A percentile compares a stretch with the other conserved stretches of the same genome.
Conservation (phyloP, 345 rosid species). For the Nephelium lappaceum region DNA sequence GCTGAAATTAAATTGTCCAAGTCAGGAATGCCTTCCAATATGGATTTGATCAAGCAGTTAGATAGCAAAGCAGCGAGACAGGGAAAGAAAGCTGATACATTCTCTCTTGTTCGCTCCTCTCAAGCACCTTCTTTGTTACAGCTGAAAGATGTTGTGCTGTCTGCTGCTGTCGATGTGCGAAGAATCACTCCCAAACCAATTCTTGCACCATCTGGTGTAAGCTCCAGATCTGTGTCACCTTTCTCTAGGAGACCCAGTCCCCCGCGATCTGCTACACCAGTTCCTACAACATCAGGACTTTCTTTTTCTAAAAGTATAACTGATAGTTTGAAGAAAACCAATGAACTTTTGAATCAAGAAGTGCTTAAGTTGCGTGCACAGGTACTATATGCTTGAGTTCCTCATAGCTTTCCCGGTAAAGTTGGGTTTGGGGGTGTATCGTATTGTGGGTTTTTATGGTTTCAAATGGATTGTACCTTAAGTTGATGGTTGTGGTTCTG, state of each 20-base stretch:
- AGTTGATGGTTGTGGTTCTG: conserved; percentile 25
- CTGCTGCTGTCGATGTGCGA: conserved; percentile 64
- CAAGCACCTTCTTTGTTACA: conserved; percentile 82
- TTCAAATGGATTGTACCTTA: not conserved
- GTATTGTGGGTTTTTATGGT: not conserved
- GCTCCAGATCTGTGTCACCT: conserved; percentile 95
- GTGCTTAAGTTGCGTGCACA: conserved; percentile 83
- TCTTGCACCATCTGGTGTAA: conserved; percentile 72
- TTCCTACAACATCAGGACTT: conserved; percentile 81
- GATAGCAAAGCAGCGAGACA: conserved; percentile 94
- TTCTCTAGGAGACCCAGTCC: conserved; percentile 95
- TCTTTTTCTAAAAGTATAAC: conserved; percentile 73
- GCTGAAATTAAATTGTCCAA: conserved; percentile 77
- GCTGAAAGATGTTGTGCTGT: conserved; percentile 77
- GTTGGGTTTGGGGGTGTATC: not conserved
- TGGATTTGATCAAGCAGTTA: conserved; percentile 90
- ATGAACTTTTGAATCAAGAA: conserved; percentile 91
- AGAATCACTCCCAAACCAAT: conserved; percentile 69
- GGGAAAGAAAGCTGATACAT: conserved; percentile 74
- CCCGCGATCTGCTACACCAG: conserved; percentile 92
- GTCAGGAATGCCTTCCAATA: conserved; percentile 66
- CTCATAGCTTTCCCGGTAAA: not conserved
- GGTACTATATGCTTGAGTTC: conserved; percentile 48
- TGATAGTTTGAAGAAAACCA: conserved; percentile 93
- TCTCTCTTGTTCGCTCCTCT: conserved; percentile 70